Conservation (phyloP, 768 basidiomycete genomes). For the Lactarius hatsudake region DNA sequence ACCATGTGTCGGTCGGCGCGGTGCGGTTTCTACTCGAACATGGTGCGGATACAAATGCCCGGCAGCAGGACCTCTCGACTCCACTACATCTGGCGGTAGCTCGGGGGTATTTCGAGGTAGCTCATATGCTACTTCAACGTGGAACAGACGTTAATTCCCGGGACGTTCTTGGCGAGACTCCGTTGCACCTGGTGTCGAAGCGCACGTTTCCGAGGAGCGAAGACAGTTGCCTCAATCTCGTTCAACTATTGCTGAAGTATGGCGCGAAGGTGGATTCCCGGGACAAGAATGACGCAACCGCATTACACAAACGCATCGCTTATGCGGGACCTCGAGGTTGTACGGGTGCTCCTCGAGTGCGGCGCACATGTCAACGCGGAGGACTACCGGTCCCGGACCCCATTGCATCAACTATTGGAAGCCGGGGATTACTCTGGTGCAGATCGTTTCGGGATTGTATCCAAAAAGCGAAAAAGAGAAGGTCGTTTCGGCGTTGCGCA, state of each 20-base stretch:
- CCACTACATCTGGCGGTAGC: background rate
- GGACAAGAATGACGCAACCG: background rate
- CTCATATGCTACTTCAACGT: background rate
- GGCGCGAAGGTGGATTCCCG: background rate
- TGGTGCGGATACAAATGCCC: background rate
- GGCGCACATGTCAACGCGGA: background rate
- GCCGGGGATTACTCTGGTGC: background rate
- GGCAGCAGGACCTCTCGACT: background rate
- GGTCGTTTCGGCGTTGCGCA: background rate
- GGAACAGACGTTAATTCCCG: background rate
- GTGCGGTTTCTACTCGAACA: background rate
- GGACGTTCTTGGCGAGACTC: background rate
- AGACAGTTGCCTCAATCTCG: background rate
- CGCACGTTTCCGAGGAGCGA: background rate
- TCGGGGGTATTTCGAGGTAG: background rate
- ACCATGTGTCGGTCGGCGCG: background rate
- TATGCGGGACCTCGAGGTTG: background rate
- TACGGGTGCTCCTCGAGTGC: background rate
- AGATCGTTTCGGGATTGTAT: too few species aligned
- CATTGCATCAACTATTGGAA: background rate
- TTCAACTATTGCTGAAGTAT: background rate
- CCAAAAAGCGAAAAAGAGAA: too few species aligned
- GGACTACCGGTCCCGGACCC: background rate
- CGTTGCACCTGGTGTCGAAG: background rate
- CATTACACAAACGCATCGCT: background rate